Evolutionary conservation across 148 eudicot genomes (phyloP).

Genomic region (Bassia scoparia): DNA sequence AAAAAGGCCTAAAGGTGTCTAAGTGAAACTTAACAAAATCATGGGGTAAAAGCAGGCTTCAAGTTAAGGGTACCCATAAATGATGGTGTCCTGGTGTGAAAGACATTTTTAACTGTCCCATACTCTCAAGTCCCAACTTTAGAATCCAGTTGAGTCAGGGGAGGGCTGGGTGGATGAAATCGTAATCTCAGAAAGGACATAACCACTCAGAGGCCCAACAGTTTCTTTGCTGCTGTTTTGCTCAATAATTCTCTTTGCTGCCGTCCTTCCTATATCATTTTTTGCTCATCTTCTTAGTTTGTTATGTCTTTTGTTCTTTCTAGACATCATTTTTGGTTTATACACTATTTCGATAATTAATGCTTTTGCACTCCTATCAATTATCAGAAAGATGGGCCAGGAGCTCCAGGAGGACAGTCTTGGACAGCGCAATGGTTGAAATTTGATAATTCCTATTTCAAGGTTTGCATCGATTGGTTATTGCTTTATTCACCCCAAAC

Average conservation of each 20-base stretch:
- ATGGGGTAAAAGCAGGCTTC: neutral
- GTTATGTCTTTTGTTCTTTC: neutral
- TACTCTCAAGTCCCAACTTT: neutral
- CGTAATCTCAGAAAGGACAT: neutral
- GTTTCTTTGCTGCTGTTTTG: neutral
- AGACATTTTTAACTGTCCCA: too few relatives aligned
- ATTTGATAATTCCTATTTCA: slow-evolving; percentile 95
- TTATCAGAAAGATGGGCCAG: slow-evolving; percentile 96
- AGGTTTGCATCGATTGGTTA: slow-evolving; percentile 39
- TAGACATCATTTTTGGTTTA: neutral
- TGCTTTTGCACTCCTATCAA: slow-evolving; percentile 3
- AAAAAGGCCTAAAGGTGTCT: too few relatives aligned
- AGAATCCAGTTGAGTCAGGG: neutral
- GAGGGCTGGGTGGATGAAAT: neutral
- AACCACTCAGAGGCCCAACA: neutral
- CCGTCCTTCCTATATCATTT: neutral
- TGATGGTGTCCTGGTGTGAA: too few relatives aligned
- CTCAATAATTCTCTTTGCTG: too few relatives aligned
- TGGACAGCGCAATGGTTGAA: slow-evolving; percentile 97
- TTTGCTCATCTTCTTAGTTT: neutral
- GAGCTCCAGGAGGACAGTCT: slow-evolving; percentile 98
- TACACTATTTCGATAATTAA: neutral
- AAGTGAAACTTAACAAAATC: neutral
- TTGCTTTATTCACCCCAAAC: slow-evolving; percentile 5
- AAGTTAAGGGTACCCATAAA: too few relatives aligned